Conservation (phyloP, 331 rosid genomes). For the Quercus lobata region DNA sequence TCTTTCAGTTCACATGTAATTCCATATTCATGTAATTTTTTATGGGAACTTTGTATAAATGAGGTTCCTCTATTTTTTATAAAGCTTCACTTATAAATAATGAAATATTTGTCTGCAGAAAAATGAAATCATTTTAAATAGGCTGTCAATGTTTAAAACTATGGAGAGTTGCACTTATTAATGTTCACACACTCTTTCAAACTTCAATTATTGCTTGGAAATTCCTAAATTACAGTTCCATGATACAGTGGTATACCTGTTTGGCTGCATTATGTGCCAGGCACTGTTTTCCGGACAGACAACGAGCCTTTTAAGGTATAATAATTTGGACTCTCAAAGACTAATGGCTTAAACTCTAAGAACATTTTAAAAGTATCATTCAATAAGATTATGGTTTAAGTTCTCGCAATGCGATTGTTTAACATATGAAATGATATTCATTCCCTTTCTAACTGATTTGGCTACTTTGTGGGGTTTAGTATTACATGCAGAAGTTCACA, state of each 20-base stretch:
- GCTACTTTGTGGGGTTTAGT: conserved; percentile 39
- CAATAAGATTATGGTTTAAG: background rate
- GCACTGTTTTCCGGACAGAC: conserved; percentile 84
- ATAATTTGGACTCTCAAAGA: conserved; percentile 9
- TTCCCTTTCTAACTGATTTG: conserved; percentile 28
- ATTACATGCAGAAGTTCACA: conserved; percentile 84
- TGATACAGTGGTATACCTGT: conserved; percentile 88
- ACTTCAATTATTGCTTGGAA: conserved; percentile 9
- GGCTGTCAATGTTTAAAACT: background rate
- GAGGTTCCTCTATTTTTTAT: no score
- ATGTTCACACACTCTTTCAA: background rate
- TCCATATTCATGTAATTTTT: no score
- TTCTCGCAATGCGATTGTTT: background rate
- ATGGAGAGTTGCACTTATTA: background rate
- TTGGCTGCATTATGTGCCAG: conserved; percentile 90
- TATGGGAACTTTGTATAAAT: no score
- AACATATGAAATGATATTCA: background rate
- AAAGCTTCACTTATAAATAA: no score
- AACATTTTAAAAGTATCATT: background rate
- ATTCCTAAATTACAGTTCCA: conserved; percentile 17
- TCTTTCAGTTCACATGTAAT: no score
- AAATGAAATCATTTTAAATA: background rate
- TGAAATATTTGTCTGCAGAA: no score
- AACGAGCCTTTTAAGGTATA: conserved; percentile 77
- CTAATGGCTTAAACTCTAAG: background rate